Base-by-base conservation (phyloP, 2,329 filamentous ascomycete genomes). In the Aspergillus nomiae region DNA sequence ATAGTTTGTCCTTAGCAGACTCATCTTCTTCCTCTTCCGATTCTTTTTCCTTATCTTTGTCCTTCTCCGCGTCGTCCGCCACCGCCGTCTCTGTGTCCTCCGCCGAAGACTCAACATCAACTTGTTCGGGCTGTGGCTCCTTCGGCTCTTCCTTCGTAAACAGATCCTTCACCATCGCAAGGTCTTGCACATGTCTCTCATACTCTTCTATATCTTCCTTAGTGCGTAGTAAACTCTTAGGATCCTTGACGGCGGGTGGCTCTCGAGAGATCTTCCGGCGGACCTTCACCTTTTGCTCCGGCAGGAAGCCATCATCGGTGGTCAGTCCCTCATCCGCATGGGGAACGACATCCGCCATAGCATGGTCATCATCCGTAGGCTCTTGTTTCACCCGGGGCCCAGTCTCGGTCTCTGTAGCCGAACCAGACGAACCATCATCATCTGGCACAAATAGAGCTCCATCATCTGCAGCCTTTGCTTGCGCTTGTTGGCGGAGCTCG, bases 311-410 rank as follows among this genome's bases (percentile, higher is more conserved):
- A 60, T 77, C 76, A 34, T 78, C 71, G 1, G 61, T 69, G n/a
- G 62, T 65, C 24, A 63, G 58, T 6, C 67, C 64, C 43, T 71
- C 76, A 5, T 74, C 71, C 16, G 60, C 67, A 34, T 67, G 69
- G 30, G 77, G 73, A 16, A 74, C 69, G 34, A 70, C 68, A 63
- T 78, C 75, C 6, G 65, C 65, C 74, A 81, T 79, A 8, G 64
- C 51, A 16, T 77, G 68, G 58, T 76, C 77, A 56, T 83, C 82
- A 51, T 84, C 84, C n/a, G 70, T 73, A 10, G 83, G 83, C 68
- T 89, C 86, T 14, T 80, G 67, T 73, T 88, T 88, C 68, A 87
- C 80, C 14, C 71, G 74, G 14, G 79, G 73, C 54, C 69, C 70
- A 16, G 50, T 58, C 55, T 64, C 63, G 21, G 58, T 61, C 21